Evolutionary conservation across 2,329 filamentous ascomycete genomes (phyloP).

Genomic region (Pestalotiopsis sp.): DNA sequence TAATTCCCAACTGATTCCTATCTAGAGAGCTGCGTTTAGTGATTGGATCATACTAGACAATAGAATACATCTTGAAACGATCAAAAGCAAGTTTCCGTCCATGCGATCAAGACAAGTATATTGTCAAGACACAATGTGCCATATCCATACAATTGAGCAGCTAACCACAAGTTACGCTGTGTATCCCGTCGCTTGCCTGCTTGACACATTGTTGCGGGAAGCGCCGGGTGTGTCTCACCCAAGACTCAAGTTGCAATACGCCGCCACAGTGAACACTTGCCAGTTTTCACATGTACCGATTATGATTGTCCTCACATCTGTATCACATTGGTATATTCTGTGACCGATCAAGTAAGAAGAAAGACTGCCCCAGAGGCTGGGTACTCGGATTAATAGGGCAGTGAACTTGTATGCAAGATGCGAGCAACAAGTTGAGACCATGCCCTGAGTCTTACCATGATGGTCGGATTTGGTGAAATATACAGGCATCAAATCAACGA

Average conservation of each 20-base stretch:
- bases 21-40: background rate
- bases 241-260: background rate
- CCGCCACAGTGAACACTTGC: no score
- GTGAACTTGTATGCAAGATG: no score
- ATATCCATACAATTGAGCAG: background rate
- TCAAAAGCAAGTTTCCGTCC: background rate
- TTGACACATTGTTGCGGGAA: background rate
- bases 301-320: background rate
- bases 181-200: background rate
- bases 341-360: no score
- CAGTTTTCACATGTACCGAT: background rate
- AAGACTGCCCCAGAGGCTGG: no score
- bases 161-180: background rate
- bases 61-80: background rate
- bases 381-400: no score
- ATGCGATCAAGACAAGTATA: background rate
- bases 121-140: background rate
- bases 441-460: no score
- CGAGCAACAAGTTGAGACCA: no score
- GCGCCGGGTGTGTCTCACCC: background rate
- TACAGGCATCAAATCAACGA: no score
- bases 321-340: no score
- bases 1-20: background rate
- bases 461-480: no score
- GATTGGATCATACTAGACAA: background rate